Evolutionary conservation across 768 basidiomycete species (phyloP).

Genomic region (Collybiopsis luxurians): DNA sequence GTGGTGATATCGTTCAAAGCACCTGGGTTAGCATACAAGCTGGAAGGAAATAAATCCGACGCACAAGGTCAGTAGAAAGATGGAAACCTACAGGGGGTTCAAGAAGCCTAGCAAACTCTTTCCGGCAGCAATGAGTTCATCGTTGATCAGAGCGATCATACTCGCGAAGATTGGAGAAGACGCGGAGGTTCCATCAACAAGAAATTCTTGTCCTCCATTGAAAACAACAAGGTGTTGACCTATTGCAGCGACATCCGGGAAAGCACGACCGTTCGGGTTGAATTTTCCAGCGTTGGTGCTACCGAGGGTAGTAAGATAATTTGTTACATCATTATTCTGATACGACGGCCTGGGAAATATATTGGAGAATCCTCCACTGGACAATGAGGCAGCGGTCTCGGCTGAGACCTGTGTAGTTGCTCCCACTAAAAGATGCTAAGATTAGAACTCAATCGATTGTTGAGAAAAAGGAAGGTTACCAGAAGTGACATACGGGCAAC

Average conservation of each 20-base stretch:
- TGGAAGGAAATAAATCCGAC: too few relatives aligned
- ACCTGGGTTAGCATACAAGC: too few relatives aligned
- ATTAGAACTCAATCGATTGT: not conserved
- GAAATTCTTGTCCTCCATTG: constrained; percentile 16
- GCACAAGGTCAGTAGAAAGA: too few relatives aligned
- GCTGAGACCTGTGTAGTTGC: constrained; percentile 37
- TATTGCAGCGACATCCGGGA: constrained; percentile 49
- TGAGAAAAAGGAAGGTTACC: not conserved
- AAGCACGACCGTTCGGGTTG: constrained; percentile 34
- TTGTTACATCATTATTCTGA: constrained; percentile 20
- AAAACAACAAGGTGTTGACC: constrained; percentile 19
- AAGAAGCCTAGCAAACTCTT: constrained; percentile 33
- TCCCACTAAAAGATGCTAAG: constrained; percentile 23
- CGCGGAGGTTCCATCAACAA: constrained; percentile 44
- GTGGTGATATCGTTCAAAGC: too few relatives aligned
- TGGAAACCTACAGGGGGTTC: constrained; percentile 28
- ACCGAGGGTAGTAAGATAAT: constrained; percentile 22
- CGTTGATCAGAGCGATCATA: constrained; percentile 44
- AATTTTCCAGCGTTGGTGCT: constrained; percentile 40
- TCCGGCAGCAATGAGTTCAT: constrained; percentile 34
- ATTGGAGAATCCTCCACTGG: constrained; percentile 53
- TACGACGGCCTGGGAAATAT: constrained; percentile 29
- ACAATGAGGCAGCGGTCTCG: constrained; percentile 45
- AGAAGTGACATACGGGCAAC: constrained; percentile 35
- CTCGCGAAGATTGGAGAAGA: constrained; percentile 44